These are phyloP conservation scores for Alternaria consortialis DNA, from an alignment of 2,329 filamentous ascomycete species.

Conservation along the genomic window DNA sequence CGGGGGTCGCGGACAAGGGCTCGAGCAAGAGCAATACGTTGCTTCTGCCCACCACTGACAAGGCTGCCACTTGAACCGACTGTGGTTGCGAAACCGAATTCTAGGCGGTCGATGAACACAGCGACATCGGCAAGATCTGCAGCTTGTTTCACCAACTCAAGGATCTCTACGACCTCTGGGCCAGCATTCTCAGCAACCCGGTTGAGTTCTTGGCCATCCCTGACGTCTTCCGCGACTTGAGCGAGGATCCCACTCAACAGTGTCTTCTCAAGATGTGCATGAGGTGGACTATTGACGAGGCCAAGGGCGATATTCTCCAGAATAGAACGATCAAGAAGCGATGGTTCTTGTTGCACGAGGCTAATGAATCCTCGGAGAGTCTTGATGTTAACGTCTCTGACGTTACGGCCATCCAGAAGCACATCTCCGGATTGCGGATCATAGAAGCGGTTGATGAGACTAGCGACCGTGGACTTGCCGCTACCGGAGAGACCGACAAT, in stretches of 20 bases:
- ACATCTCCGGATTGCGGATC: constrained; percentile 61
- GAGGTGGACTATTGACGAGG: constrained; percentile 54
- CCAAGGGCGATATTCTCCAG: constrained; percentile 64
- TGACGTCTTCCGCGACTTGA: constrained; percentile 62
- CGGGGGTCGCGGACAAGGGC: constrained; percentile 64
- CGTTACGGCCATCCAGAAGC: constrained; percentile 64
- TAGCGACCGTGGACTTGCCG: constrained; percentile 55
- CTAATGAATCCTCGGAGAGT: constrained; percentile 50
- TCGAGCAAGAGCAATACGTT: constrained; percentile 67
- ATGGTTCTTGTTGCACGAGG: constrained; percentile 62
- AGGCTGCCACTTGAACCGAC: constrained; percentile 65
- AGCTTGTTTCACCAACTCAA: constrained; percentile 60
- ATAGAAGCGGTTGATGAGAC: constrained; percentile 51
- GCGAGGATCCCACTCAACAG: constrained; percentile 62
- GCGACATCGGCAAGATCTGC: constrained; percentile 68
- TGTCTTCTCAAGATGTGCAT: constrained; percentile 53
- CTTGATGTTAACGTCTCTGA: constrained; percentile 51
- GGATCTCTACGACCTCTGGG: constrained; percentile 56
- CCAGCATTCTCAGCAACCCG: constrained; percentile 26
- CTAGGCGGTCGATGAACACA: constrained; percentile 63
- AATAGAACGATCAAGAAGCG: constrained; percentile 61
- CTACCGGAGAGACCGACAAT: constrained; percentile 55
- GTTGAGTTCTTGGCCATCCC: constrained; percentile 60
- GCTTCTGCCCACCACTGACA: constrained; percentile 66
- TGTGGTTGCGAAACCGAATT: constrained; percentile 58